These are phyloP conservation scores for Syzygium aqueum DNA, from an alignment of 345 rosid species.

Conservation along the genomic window DNA sequence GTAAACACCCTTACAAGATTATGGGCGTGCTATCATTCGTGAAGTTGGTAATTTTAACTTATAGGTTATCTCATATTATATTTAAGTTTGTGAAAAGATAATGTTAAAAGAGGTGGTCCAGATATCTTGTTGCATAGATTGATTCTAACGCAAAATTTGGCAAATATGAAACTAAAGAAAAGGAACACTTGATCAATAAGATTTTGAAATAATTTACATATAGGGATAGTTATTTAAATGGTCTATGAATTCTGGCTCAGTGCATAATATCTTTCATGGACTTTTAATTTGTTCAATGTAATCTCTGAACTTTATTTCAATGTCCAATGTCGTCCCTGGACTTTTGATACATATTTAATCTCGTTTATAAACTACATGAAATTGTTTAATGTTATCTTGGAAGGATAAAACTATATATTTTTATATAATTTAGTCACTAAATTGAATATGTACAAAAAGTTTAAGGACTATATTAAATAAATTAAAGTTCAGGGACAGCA, in stretches of 20 bases:
- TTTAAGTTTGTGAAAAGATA: background rate
- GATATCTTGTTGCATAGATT: no score
- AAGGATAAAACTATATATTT: no score
- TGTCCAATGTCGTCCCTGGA: accelerated
- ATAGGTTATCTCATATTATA: background rate
- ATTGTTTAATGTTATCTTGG: no score
- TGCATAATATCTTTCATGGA: accelerated
- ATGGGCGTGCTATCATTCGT: background rate
- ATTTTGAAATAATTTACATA: no score
- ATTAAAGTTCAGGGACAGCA: no score
- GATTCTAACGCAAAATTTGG: background rate
- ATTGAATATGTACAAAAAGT: no score
- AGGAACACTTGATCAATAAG: background rate
- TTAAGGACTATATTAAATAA: accelerated
- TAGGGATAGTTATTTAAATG: no score
- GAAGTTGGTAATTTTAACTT: background rate
- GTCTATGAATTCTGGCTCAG: accelerated
- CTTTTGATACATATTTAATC: no score
- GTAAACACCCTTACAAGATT: background rate
- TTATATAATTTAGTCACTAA: no score
- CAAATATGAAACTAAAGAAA: background rate
- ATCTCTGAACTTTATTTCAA: no score
- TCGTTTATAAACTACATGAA: background rate
- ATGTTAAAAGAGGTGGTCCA: background rate
- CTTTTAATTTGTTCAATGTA: no score